Base-by-base conservation (phyloP, 352 stramenopile species). In the Pythium scleroteichum region DNA sequence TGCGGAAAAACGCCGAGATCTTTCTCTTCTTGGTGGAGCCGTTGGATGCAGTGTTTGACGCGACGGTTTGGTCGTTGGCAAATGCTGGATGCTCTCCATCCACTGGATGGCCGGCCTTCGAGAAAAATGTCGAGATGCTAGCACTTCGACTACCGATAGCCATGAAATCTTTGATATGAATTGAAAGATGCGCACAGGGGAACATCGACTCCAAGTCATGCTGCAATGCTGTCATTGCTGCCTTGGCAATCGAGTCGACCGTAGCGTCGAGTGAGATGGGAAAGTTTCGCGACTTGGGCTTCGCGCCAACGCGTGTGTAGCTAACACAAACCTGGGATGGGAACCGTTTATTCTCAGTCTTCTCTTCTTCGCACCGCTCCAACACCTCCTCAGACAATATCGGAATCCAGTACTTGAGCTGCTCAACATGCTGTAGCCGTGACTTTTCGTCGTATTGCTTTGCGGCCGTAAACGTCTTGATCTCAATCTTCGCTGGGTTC, bases 381-480 rank as follows among this genome's bases (percentile, higher is more conserved):
- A 90, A 59, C 39, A 92, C 84, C 68, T 92, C 85, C 59, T 91
- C 78, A 3, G 74, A 80, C 14, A 94, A 57, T 23, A 94, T 74
- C 39, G 62, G 78, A 10, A 91, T 47, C 85, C 85, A 94, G 62
- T 94, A 94, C 52, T 78, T 70, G 14, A 94, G 66, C 62, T 91
- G 76, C 23, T 83, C 68, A 4, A 82, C 38, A 14, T 74, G 65
- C 32, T 75, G 51, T 0, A 94, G 66, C 1, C 72, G 73, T 0
- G 76, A 81, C n/a, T 75, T 83, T 45, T 82, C 68, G n/a, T 90
- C 80, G 52, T 92, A 94, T 60, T 91, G 85, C 64, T 94, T 94
- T 7, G 87, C 76, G 3, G 78, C 85, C 26, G 73, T 78, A 42
- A 94, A 70, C n/a, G 69, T 71, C 59, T 90, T 88, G 26, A 90